Conservation (phyloP, 2,329 filamentous ascomycete species). For the Aspergillus sergii region DNA sequence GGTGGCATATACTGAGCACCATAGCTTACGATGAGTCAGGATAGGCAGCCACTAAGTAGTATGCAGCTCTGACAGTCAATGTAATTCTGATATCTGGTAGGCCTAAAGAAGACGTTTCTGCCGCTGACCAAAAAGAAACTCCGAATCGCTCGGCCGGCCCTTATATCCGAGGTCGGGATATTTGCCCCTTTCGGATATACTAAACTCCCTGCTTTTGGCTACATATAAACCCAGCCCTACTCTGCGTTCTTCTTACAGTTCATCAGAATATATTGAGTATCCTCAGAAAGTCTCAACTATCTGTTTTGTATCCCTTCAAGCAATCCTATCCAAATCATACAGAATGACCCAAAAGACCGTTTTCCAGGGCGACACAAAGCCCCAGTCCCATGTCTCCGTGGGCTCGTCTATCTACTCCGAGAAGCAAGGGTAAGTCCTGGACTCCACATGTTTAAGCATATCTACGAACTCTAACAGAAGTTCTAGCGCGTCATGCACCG, state of each 20-base stretch:
- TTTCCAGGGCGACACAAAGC: background rate
- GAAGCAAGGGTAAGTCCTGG: background rate
- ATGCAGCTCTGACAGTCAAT: background rate
- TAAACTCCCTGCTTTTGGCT: background rate
- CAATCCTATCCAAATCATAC: background rate
- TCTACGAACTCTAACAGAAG: background rate
- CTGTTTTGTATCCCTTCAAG: rapidly evolving
- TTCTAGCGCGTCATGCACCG: background rate
- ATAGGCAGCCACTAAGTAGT: background rate
- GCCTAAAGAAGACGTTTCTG: no score
- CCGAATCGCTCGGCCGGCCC: background rate
- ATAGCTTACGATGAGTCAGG: background rate
- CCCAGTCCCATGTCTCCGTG: background rate
- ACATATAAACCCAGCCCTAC: background rate
- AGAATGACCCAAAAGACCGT: background rate
- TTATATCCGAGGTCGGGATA: background rate
- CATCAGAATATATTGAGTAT: background rate
- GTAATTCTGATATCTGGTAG: background rate
- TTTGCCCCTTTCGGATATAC: background rate
- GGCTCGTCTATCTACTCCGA: background rate
- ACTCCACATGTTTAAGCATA: background rate
- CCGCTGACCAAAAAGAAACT: background rate
- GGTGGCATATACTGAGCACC: background rate
- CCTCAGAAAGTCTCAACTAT: background rate
- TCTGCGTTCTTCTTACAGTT: background rate